Percentiles rank a stretch among this genome's conserved stretches.
These are phyloP conservation scores for Cordyceps farinosa DNA, from an alignment of 2,329 filamentous ascomycete species.

Conservation along the genomic window DNA sequence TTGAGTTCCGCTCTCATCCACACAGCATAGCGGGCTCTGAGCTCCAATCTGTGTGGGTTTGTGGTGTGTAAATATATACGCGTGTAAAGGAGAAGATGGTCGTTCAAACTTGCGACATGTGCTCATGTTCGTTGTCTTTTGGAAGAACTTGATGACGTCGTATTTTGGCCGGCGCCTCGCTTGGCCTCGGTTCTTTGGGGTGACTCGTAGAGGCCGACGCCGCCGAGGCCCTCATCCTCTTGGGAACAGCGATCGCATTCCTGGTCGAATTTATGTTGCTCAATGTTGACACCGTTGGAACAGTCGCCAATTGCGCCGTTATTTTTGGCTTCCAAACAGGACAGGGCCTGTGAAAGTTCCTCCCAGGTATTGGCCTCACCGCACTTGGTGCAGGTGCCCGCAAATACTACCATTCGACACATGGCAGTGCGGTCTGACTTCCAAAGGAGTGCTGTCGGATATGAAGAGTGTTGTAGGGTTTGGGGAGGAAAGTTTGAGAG, in stretches of 20 bases:
- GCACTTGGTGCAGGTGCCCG: conserved; percentile 43
- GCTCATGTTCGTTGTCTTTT: conserved; percentile 17
- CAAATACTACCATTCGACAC: conserved; percentile 46
- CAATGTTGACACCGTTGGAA: conserved; percentile 36
- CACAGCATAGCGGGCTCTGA: conserved; percentile 3
- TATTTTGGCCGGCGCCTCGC: conserved; percentile 7
- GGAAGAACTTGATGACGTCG: not conserved
- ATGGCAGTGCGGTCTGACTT: conserved; percentile 27
- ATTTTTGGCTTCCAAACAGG: conserved; percentile 49
- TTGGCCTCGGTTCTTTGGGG: conserved; percentile 13
- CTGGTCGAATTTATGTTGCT: conserved; percentile 46
- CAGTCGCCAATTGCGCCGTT: conserved; percentile 44
- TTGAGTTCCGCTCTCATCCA: not conserved
- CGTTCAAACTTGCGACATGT: not conserved
- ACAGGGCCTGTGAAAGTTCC: conserved; percentile 44
- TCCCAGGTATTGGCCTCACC: conserved; percentile 39
- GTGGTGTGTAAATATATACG: not conserved
- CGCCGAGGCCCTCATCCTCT: conserved; percentile 41
- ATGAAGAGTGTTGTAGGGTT: not conserved
- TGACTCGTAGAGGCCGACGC: conserved; percentile 32
- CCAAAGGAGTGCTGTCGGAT: not conserved
- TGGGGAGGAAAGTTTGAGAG: not conserved
- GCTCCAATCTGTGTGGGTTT: not conserved
- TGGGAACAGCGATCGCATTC: conserved; percentile 44
- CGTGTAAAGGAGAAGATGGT: not conserved